These are phyloP conservation scores for Hamamelis virginiana DNA, from an alignment of 164 flowering plant species.

Conservation along the genomic window DNA sequence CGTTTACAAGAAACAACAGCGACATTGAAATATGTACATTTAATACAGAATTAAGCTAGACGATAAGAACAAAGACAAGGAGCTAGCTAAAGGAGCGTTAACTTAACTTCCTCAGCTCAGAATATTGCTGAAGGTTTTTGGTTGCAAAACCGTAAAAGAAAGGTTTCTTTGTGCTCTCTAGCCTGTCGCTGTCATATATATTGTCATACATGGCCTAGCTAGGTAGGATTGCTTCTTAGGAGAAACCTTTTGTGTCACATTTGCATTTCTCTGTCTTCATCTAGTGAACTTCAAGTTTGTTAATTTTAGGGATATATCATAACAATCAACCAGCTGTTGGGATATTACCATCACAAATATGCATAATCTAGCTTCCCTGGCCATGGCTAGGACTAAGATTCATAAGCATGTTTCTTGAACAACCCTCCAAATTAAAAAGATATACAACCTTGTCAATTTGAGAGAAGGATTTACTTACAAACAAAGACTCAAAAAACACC, in stretches of 20 bases:
- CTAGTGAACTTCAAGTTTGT: no score
- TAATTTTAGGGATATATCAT: no score
- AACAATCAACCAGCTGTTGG: no score
- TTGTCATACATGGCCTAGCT: no score
- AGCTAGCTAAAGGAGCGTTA: conserved; percentile 21
- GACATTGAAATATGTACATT: no score
- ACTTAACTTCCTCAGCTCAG: conserved; percentile 19
- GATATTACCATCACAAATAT: no score
- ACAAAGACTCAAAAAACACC: conserved; percentile 2
- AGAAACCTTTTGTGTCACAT: no score
- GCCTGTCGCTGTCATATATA: background rate
- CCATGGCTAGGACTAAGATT: no score
- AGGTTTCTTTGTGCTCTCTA: background rate
- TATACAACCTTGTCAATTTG: background rate
- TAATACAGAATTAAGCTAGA: background rate
- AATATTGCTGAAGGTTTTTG: background rate
- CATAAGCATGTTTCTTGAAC: no score
- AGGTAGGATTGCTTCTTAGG: conserved; percentile 9
- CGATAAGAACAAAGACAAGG: conserved; percentile 11
- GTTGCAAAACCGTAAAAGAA: conserved; percentile 20
- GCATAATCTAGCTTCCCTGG: no score
- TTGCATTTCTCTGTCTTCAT: no score
- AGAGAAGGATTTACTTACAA: conserved; percentile 13
- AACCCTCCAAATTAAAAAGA: background rate
- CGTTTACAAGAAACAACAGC: no score